A percentile compares a stretch with the other conserved stretches of the same genome.
Conservation (phyloP, 192 early-diverging fungal species). For the Coemansia erecta region DNA sequence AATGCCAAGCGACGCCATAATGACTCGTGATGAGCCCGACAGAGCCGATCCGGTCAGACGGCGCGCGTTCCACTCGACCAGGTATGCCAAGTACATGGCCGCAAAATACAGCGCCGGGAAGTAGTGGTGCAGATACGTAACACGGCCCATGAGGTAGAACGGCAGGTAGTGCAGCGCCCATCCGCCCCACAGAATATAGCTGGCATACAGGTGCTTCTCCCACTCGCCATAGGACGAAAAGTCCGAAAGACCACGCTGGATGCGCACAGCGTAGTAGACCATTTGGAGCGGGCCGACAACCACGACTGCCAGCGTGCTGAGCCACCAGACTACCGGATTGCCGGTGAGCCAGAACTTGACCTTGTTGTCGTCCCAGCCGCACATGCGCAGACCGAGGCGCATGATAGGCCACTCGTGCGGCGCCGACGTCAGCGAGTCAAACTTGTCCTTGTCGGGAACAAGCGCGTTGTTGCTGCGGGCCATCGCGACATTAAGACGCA, state of each 20-base stretch:
- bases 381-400: constrained; percentile 76
- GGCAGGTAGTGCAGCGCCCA: constrained; percentile 94
- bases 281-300: constrained; percentile 27
- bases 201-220: constrained; percentile 69
- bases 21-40: constrained; percentile 3
- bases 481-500: constrained; percentile 70
- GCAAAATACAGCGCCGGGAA: constrained; percentile 96
- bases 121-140: constrained; percentile 96
- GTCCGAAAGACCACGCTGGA: constrained; percentile 53
- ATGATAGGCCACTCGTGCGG: constrained; percentile 90
- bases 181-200: constrained; percentile 74
- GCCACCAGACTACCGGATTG: constrained; percentile 93
- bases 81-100: constrained; percentile 71
- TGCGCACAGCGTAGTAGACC: constrained; percentile 61
- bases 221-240: constrained; percentile 19
- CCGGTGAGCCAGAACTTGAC: constrained; percentile 94
- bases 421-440: constrained; percentile 72
- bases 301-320: constrained; percentile 51
- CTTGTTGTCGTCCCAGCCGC: constrained; percentile 80
- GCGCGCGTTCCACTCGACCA: constrained; percentile 72
- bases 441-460: constrained; percentile 58
- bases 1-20: constrained; percentile 17
- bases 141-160: constrained; percentile 95
- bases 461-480: constrained; percentile 81
- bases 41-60: constrained; percentile 32